Evolutionary conservation across 208 protist species (phyloP), one percentile per base, ranked within the genome.

Genomic region (Kentomonas sorsogonicus): DNA sequence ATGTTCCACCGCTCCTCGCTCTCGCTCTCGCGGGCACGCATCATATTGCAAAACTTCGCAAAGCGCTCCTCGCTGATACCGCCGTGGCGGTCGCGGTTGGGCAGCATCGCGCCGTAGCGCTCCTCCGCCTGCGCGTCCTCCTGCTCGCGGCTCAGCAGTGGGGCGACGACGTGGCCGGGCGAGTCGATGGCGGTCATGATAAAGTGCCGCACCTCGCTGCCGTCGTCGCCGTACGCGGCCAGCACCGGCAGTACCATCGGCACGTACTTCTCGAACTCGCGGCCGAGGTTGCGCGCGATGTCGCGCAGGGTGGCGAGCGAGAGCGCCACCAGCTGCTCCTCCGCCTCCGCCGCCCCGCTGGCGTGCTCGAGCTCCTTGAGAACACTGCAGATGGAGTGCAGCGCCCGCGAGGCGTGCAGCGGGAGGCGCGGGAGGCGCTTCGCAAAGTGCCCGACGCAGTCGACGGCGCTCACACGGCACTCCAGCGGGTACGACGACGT

Each of bases 1-100:
- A 67, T 50, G 48, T 79, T 89, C 85, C 85, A 92, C 53, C 89
- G 83, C 60, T 92, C 85, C 58, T 91, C 83, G 26, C 72, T 86
- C 40, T 77, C 70, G 16, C 71, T 60, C 22, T 86, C 83, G 11
- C 74, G 67, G n/a, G 75, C 74, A 18, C 63, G 60, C 2, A 93
- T 60, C 9, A 84, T 44, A 38, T 70, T 66, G 45, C 73, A 77
- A 20, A 94, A 68, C 33, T 69, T 66, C 3, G 62, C 66, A 69
- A 89, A 89, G 20, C 59, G 62, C 48, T 93, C 80, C 39, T 71
- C 73, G 2, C 25, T n/a, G 31, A 26, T 23, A 3, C 16, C 22
- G 1, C 38, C 38, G 1, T 39, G n/a, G 53, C 40, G 18, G 33
- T 15, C 18, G 7, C 33, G 33, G 33, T 11, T 36, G 7, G 33